Base-by-base conservation (phyloP, 2,329 filamentous ascomycete genomes). In the Calonectria honghensis region DNA sequence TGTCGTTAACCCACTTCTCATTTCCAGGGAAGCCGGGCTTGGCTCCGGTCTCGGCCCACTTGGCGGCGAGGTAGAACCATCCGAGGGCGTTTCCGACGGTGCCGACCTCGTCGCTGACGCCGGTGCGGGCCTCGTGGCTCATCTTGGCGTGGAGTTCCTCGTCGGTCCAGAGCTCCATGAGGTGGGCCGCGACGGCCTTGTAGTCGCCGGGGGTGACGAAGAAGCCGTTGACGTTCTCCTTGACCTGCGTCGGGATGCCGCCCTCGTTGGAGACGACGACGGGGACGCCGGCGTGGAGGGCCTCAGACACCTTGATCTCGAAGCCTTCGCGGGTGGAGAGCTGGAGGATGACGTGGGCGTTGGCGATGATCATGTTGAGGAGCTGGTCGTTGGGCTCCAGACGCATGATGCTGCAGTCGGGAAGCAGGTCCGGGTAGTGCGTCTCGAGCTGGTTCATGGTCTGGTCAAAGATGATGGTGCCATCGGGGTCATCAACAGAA, bases 221-320 rank as follows among this genome's bases (percentile, higher is more conserved):
- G 85, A 91, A 97, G 1, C 94, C 94, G 73, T 93, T 93, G 82
- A 94, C 90, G 45, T 88, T 88, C 79, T 96, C 87, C 83, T 94
- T 89, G 72, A 97, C 90, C 82, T 97, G 95, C 6, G 96, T 87
- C 1, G 94, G 94, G 68, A 97, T 96, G 14, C 95, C 95, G n/a
- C 95, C 95, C 1, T 93, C 92, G 27, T 89, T 88, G 1, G 93
- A 95, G 4, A 93, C 94, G 76, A 97, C 95, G 79, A 96, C 90
- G 1, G 95, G 95, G 3, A 93, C 91, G 18, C 94, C 94, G 57
- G 95, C 95, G 81, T 96, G 94, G 29, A 96, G 88, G 1, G 94
- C 94, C 84, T 97, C 95, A 0, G 93, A 95, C 6, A 97, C 94
- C 85, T 97, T 97, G 79, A 97, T 93, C 84, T 97, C 95, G 79